Evolutionary conservation across 2,329 filamentous ascomycete genomes (phyloP).

Genomic region (Fusarium mundagurra): DNA sequence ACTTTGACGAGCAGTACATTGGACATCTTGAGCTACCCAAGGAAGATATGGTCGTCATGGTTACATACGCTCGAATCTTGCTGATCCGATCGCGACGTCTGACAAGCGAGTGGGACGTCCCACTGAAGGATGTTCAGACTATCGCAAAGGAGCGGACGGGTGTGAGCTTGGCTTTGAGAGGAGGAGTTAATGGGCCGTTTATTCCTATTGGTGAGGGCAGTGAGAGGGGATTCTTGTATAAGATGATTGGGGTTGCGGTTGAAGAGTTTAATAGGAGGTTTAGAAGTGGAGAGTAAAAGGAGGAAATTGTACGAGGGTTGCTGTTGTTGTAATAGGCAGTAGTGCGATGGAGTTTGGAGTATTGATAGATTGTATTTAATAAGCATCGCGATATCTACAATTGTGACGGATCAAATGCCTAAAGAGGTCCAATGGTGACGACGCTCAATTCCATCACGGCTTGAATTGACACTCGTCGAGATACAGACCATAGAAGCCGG

Average conservation of each 20-base stretch:
- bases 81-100: constrained; percentile 88
- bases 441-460: fast-evolving
- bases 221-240: constrained; percentile 69
- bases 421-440: neutral
- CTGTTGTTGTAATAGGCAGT: neutral
- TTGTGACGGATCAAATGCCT: fast-evolving
- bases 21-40: constrained; percentile 91
- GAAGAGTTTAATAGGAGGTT: constrained; percentile 74
- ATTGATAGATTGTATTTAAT: neutral
- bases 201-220: constrained; percentile 93
- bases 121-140: constrained; percentile 94
- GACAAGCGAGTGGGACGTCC: constrained; percentile 94
- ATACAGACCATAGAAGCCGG: neutral
- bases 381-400: neutral
- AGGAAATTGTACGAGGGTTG: neutral
- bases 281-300: constrained; percentile 50
- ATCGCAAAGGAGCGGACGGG: constrained; percentile 97
- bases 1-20: constrained; percentile 97
- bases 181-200: constrained; percentile 93
- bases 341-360: constrained; percentile 21
- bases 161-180: constrained; percentile 86
- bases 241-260: constrained; percentile 72
- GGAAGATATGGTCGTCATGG: constrained; percentile 88
- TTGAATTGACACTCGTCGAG: neutral
- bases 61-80: constrained; percentile 89